Conservation (phyloP, 768 basidiomycete genomes). For the Ramaria sp. region DNA sequence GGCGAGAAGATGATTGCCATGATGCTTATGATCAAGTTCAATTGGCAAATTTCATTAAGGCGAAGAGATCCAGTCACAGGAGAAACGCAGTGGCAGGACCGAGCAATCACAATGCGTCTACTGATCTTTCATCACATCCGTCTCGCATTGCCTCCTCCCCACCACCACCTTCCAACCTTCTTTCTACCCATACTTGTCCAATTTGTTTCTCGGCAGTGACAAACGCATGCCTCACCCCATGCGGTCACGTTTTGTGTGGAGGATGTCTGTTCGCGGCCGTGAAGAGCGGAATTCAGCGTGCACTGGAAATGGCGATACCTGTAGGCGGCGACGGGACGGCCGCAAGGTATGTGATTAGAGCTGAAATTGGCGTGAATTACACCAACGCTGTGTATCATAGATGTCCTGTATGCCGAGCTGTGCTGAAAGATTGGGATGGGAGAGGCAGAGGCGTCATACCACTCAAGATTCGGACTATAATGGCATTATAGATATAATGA, state of each 20-base stretch:
- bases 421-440: slow-evolving; percentile 61
- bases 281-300: slow-evolving; percentile 47
- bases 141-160: neutral
- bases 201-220: slow-evolving; percentile 71
- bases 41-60: neutral
- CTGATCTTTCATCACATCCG: neutral
- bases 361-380: neutral
- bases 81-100: slow-evolving; percentile 1
- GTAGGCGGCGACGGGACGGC: neutral
- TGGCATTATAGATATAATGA: neutral
- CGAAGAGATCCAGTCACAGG: neutral
- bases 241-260: slow-evolving; percentile 73
- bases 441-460: slow-evolving; percentile 51
- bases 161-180: slow-evolving; percentile 18
- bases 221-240: slow-evolving; percentile 68
- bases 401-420: slow-evolving; percentile 63
- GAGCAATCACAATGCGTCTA: neutral
- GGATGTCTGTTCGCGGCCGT: slow-evolving; percentile 65
- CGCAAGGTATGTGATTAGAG: slow-evolving; percentile 25
- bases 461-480: slow-evolving; percentile 5
- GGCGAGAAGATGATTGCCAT: neutral
- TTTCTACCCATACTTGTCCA: slow-evolving; percentile 64
- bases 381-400: slow-evolving; percentile 21
- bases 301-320: slow-evolving; percentile 15
- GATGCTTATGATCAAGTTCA: neutral